Evolutionary conservation across 176 grass and related monocot species (phyloP), one percentile per base, ranked within the genome.

Genomic region (Oryza rufipogon): DNA sequence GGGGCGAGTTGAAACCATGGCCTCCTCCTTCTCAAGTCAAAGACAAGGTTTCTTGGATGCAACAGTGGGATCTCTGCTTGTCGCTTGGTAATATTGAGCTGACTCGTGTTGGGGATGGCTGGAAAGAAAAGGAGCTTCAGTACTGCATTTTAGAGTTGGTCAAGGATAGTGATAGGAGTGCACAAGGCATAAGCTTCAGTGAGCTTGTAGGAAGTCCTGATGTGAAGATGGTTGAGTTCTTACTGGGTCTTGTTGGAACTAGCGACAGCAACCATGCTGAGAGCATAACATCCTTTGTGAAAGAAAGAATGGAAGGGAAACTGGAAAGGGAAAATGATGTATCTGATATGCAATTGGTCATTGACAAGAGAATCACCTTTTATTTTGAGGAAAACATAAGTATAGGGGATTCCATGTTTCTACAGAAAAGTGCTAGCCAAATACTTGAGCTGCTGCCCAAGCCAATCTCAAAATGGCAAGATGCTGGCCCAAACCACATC

Each of bases 381-480:
- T 95, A 90, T 88, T 88, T 95, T 46, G 93, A 95, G 80, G 93
- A 90, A 49, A 95, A 95, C 88, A 95, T 95, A 32, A 92, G 93
- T 54, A 83, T 95, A 20, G 93, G 90, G 17, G 90, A 95, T 52
- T 88, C 88, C 64, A 95, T 90, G 14, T 95, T 95, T 49, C 42
- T 92, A 15, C 80, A 95, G 82, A 86, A 81, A 76, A 88, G 90
- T 84, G 83, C 90, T 60, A 88, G 92, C 79, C 90, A 95, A 73
- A 88, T 90, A 44, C 23, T 92, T 52, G 93, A 95, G 73, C 71
- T 95, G 4, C 79, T 92, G 19, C 93, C 93, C 14, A 90, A 95
- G 49, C 90, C 90, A 38, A 72, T 95, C 30, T 73, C 75, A 41
- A 95, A 90, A 64, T 95, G 93, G 93, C 93, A 95, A 72, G 88